phyloP scores from a whole-genome alignment of 768 basidiomycete genomes.

The Termitomyces eurrhizus region DNA sequence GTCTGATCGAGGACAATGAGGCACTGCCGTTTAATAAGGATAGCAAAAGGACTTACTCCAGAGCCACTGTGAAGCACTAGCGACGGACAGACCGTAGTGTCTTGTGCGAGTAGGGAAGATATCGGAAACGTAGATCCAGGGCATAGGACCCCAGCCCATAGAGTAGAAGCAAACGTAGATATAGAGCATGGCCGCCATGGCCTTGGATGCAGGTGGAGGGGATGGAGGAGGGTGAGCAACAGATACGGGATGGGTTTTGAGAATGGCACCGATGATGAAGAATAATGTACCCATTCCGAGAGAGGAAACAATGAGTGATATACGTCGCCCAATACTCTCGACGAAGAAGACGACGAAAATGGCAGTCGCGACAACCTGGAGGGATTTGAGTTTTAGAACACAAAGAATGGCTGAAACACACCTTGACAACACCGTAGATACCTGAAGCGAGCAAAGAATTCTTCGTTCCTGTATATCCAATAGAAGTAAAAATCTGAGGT shows the following conservation, averaged over 20 bases:
- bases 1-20: conserved; percentile 35
- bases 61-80: conserved; percentile 79
- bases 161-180: conserved; percentile 87
- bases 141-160: conserved; percentile 73
- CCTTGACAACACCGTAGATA: conserved; percentile 43
- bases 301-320: conserved; percentile 68
- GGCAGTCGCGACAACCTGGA: conserved; percentile 49
- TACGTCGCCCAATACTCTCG: conserved; percentile 66
- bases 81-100: conserved; percentile 74
- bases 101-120: conserved; percentile 86
- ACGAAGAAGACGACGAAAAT: conserved; percentile 67
- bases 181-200: conserved; percentile 85
- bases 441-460: conserved; percentile 71
- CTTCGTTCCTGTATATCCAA: conserved; percentile 58
- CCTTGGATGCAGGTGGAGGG: conserved; percentile 59
- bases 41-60: conserved; percentile 49
- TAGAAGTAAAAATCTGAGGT: conserved; percentile 69
- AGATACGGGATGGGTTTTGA: conserved; percentile 64
- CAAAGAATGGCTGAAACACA: background rate
- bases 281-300: conserved; percentile 77
- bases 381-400: background rate
- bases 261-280: conserved; percentile 81
- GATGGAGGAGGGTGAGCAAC: conserved; percentile 19
- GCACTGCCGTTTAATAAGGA: background rate
- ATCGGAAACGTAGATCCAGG: conserved; percentile 69